phyloP scores from a whole-genome alignment of 768 basidiomycete genomes.

The Suillus americanus region DNA sequence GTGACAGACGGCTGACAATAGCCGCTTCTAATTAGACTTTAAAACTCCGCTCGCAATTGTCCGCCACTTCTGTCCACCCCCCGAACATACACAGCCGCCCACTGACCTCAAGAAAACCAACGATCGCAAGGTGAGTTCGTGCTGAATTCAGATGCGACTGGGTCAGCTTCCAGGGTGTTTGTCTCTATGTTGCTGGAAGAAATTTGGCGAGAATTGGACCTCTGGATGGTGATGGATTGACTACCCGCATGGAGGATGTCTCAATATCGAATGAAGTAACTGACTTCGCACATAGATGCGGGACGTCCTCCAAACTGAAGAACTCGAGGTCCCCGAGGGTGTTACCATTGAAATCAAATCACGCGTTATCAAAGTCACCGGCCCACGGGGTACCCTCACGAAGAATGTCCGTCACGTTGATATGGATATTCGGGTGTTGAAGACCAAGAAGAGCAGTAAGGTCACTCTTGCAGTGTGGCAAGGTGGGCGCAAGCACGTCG shows the following conservation, averaged over 20 bases:
- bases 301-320: conserved; percentile 92
- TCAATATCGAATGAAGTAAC: conserved; percentile 23
- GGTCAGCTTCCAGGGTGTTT: background rate
- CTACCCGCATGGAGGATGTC: conserved; percentile 31
- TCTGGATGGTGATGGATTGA: conserved; percentile 37
- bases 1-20: conserved; percentile 24
- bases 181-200: background rate
- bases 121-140: conserved; percentile 28
- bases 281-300: conserved; percentile 61
- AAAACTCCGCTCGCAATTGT: conserved; percentile 36
- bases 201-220: conserved; percentile 2
- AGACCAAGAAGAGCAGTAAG: conserved; percentile 63
- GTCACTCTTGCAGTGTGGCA: conserved; percentile 97
- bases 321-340: conserved; percentile 82
- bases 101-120: conserved; percentile 26
- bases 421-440: conserved; percentile 88
- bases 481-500: conserved; percentile 97
- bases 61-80: conserved; percentile 18
- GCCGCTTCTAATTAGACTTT: conserved; percentile 25
- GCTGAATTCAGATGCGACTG: background rate
- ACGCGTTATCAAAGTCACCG: conserved; percentile 87
- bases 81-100: conserved; percentile 10
- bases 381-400: conserved; percentile 88
- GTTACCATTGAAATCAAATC: conserved; percentile 89
- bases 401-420: conserved; percentile 92